Conservation (phyloP, 2,329 filamentous ascomycete species). For the Fusarium dimerum region DNA sequence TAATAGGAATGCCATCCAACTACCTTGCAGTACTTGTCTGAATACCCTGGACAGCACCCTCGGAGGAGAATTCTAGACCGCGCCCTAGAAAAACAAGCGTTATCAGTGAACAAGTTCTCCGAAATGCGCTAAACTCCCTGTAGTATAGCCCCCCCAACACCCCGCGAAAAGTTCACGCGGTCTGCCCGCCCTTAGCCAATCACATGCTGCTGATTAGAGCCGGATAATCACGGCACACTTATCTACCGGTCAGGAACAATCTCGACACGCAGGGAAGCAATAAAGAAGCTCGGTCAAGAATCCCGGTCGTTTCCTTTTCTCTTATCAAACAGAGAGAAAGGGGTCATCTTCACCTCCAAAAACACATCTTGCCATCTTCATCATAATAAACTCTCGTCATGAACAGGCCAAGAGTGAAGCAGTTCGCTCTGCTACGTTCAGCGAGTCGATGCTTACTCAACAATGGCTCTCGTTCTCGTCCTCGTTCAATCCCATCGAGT, state of each 20-base stretch:
- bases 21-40: too few relatives aligned
- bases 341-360: too few relatives aligned
- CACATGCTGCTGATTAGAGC: neutral
- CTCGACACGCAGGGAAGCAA: too few relatives aligned
- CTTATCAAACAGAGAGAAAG: neutral
- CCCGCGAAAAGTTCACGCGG: neutral
- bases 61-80: too few relatives aligned
- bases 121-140: neutral
- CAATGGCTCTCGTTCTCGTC: neutral
- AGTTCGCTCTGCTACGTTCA: slow-evolving; percentile 19
- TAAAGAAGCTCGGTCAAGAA: too few relatives aligned
- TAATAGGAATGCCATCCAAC: too few relatives aligned
- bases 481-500: neutral
- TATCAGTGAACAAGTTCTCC: neutral
- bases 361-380: neutral
- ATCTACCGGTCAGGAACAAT: too few relatives aligned
- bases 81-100: neutral
- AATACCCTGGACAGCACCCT: too few relatives aligned
- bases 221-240: neutral
- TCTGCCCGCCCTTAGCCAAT: neutral
- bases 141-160: neutral
- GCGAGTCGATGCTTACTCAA: slow-evolving; percentile 11
- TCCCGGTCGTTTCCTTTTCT: neutral
- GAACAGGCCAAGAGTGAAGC: slow-evolving; percentile 19
- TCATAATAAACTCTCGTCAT: slow-evolving; percentile 3